These are phyloP conservation scores for Globisporangium cystogenes DNA, from an alignment of 352 stramenopile species.

Conservation along the genomic window DNA sequence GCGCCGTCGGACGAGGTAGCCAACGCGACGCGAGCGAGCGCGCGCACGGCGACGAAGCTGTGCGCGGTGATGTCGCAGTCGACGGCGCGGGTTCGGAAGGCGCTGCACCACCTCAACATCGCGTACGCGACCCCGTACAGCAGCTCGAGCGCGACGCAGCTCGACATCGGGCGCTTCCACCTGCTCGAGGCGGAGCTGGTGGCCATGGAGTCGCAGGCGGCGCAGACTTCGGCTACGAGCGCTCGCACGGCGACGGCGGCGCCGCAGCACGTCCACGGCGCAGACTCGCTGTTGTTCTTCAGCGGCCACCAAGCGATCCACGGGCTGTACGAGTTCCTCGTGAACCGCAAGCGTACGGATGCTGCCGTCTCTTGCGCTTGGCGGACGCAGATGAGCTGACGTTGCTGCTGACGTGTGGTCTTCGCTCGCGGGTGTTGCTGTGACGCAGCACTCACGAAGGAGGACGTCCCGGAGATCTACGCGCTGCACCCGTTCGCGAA, in stretches of 20 bases:
- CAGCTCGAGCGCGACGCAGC: conserved; percentile 28
- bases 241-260: conserved; percentile 2
- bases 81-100: conserved; percentile 53
- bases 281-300: conserved; percentile 63
- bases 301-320: conserved; percentile 57
- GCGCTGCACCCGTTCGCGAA: conserved; percentile 50
- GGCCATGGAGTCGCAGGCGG: conserved; percentile 12
- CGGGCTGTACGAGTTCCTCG: conserved; percentile 68
- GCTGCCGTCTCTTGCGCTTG: background rate
- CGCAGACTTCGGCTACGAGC: background rate
- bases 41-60: conserved; percentile 14
- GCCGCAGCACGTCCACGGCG: conserved; percentile 39
- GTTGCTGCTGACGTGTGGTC: background rate
- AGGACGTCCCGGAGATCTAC: conserved; percentile 65
- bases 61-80: conserved; percentile 67
- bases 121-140: conserved; percentile 54
- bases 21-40: background rate
- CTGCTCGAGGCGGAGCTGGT: conserved; percentile 38
- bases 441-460: conserved; percentile 56
- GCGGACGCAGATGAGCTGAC: background rate
- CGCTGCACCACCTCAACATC: conserved; percentile 56
- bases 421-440: background rate
- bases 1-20: background rate
- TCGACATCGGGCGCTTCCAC: conserved; percentile 38
- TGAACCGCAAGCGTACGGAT: conserved; percentile 72